phyloP scores from a whole-genome alignment of 331 rosid species.

The Pyracantha coccinea region DNA sequence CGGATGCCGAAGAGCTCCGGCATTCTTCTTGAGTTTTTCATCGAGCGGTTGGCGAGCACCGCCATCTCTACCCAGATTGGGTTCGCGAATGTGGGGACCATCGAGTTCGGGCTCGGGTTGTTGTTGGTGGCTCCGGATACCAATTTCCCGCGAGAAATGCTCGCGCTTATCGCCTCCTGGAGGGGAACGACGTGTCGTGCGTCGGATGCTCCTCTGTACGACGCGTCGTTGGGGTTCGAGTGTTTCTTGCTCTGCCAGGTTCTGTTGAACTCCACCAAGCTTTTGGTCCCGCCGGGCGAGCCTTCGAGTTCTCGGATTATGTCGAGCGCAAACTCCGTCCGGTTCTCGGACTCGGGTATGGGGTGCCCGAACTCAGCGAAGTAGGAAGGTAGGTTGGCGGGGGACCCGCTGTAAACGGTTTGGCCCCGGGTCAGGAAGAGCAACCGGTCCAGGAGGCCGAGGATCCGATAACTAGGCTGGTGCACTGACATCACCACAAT shows the following conservation, averaged over 20 bases:
- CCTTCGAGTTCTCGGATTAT: conserved; percentile 82
- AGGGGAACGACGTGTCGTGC: conserved; percentile 30
- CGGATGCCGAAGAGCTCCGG: conserved; percentile 77
- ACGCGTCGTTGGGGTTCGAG: neutral
- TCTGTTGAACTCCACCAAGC: conserved; percentile 77
- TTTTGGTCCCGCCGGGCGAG: conserved; percentile 60
- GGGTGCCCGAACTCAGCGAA: conserved; percentile 83
- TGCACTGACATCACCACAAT: conserved; percentile 88
- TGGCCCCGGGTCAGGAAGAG: conserved; percentile 77
- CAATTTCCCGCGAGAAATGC: conserved; percentile 69
- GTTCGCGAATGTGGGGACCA: conserved; percentile 74
- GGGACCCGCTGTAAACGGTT: conserved; percentile 80
- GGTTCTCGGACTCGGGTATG: conserved; percentile 76
- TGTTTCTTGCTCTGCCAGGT: conserved; percentile 65
- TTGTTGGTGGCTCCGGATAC: conserved; percentile 70
- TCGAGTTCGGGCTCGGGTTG: conserved; percentile 29
- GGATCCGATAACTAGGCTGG: conserved; percentile 84
- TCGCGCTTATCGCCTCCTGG: conserved; percentile 84
- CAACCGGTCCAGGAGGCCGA: conserved; percentile 66
- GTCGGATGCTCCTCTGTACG: neutral
- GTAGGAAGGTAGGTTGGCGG: conserved; percentile 41
- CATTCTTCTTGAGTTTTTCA: conserved; percentile 43
- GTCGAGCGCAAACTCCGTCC: conserved; percentile 93
- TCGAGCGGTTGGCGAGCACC: conserved; percentile 54
- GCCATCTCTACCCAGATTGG: conserved; percentile 62